These are phyloP conservation scores for Gymnopilus junonius DNA, from an alignment of 768 basidiomycete genomes.

Conservation along the genomic window DNA sequence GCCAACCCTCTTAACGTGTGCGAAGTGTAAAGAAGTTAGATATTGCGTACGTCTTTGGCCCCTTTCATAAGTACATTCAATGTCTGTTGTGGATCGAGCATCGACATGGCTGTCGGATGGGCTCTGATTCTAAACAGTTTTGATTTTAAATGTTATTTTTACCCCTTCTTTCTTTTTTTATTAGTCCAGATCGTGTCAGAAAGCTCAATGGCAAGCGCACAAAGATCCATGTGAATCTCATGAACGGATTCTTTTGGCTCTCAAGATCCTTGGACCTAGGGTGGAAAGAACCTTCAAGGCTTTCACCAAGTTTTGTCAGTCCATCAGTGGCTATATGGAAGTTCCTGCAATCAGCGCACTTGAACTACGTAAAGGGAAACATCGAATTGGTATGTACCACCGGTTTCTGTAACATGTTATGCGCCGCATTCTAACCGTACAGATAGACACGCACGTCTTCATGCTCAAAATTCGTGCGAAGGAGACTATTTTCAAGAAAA, in stretches of 20 bases:
- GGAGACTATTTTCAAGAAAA: slow-evolving; percentile 17
- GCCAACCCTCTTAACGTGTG: slow-evolving; percentile 15
- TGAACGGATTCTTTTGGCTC: slow-evolving; percentile 4
- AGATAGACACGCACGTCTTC: slow-evolving; percentile 16
- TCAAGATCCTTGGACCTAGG: slow-evolving; percentile 7
- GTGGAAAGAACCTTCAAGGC: slow-evolving; percentile 16
- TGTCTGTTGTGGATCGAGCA: background rate
- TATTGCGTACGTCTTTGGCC: slow-evolving; percentile 18
- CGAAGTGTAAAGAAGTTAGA: slow-evolving; percentile 20
- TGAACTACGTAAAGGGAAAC: slow-evolving; percentile 13
- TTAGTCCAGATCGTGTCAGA: slow-evolving; percentile 21
- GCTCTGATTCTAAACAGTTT: background rate
- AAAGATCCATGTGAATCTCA: slow-evolving; percentile 14
- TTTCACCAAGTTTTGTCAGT: slow-evolving; percentile 18
- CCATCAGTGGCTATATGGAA: slow-evolving; percentile 11
- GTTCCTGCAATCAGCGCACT: slow-evolving; percentile 21
- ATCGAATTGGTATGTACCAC: slow-evolving; percentile 10
- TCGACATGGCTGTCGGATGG: background rate
- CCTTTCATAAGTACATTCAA: background rate
- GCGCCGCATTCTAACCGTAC: background rate
- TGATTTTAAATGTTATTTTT: background rate
- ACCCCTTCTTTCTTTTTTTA: background rate
- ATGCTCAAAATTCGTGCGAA: slow-evolving; percentile 15
- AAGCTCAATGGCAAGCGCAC: slow-evolving; percentile 16
- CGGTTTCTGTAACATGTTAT: background rate